Percentiles rank a stretch among this genome's conserved stretches.
phyloP scores from a whole-genome alignment of 106 monocot species.

The Dendrobium chrysotoxum region DNA sequence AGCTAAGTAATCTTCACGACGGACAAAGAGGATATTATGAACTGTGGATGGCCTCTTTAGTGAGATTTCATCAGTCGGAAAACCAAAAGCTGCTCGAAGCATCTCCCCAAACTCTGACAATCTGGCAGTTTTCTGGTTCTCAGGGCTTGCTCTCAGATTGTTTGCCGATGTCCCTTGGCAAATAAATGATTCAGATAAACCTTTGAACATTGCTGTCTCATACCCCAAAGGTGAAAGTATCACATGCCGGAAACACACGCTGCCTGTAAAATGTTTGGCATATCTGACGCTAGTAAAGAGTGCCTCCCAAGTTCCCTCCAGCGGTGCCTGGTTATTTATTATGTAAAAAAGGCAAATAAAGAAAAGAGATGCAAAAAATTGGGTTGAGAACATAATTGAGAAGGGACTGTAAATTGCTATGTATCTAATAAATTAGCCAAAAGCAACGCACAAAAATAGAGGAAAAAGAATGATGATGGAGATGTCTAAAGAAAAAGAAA shows the following conservation, averaged over 20 bases:
- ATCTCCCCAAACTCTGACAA: constrained; percentile 90
- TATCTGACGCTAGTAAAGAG: constrained; percentile 81
- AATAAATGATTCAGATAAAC: constrained; percentile 51
- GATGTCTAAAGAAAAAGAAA: too few species aligned
- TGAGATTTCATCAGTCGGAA: constrained; percentile 19
- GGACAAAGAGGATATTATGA: constrained; percentile 77
- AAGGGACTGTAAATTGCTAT: too few species aligned
- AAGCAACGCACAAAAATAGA: too few species aligned
- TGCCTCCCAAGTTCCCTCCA: constrained; percentile 91
- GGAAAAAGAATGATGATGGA: too few species aligned
- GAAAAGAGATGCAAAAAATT: not conserved
- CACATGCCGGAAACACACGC: constrained; percentile 83
- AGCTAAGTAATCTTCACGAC: constrained; percentile 92
- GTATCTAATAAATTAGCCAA: too few species aligned
- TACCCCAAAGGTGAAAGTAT: constrained; percentile 88
- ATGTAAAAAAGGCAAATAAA: not conserved
- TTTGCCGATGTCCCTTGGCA: constrained; percentile 56
- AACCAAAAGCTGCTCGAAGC: constrained; percentile 59
- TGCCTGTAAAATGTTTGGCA: constrained; percentile 71
- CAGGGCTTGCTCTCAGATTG: constrained; percentile 29
- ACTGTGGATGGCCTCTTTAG: constrained; percentile 19
- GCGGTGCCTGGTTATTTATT: constrained; percentile 39
- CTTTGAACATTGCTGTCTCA: constrained; percentile 93
- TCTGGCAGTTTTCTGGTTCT: constrained; percentile 58
- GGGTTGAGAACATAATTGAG: not conserved